phyloP scores from a whole-genome alignment of 192 early-diverging fungal species.

The Mortierella antarctica region DNA sequence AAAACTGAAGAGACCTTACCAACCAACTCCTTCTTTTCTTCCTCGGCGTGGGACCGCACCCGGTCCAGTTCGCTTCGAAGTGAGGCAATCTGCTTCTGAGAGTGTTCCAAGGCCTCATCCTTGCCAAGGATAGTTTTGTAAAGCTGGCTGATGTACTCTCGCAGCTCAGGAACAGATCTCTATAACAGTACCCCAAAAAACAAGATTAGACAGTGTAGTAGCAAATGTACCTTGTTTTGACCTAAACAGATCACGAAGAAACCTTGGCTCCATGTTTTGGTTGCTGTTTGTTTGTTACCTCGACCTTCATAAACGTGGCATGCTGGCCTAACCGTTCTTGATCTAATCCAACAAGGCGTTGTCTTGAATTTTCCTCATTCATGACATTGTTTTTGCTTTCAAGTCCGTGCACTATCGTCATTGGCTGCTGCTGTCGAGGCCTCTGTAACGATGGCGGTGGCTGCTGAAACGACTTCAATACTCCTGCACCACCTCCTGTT shows the following conservation, averaged over 20 bases:
- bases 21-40: conserved; percentile 14
- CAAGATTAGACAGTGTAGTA: background rate
- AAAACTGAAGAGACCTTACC: conserved; percentile 5
- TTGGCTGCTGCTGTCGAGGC: too few relatives aligned
- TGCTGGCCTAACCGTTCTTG: conserved; percentile 15
- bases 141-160: conserved; percentile 21
- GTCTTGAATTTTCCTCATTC: too few relatives aligned
- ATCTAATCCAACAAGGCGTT: conserved; percentile 3
- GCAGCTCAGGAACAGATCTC: conserved; percentile 17
- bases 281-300: conserved; percentile 1
- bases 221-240: background rate
- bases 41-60: background rate
- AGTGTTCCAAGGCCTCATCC: conserved; percentile 18
- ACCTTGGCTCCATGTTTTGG: background rate
- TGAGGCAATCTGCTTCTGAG: conserved; percentile 11
- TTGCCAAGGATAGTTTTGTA: conserved; percentile 29
- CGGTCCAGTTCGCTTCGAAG: conserved; percentile 38
- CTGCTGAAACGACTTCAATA: too few relatives aligned
- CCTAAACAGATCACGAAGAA: too few relatives aligned
- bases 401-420: too few relatives aligned
- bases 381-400: too few relatives aligned
- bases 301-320: conserved; percentile 11
- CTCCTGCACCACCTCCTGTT: too few relatives aligned
- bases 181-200: conserved; percentile 10
- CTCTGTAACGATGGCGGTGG: too few relatives aligned